These are phyloP conservation scores for Macrolepiota albuminosa DNA, from an alignment of 768 basidiomycete species.

Conservation along the genomic window DNA sequence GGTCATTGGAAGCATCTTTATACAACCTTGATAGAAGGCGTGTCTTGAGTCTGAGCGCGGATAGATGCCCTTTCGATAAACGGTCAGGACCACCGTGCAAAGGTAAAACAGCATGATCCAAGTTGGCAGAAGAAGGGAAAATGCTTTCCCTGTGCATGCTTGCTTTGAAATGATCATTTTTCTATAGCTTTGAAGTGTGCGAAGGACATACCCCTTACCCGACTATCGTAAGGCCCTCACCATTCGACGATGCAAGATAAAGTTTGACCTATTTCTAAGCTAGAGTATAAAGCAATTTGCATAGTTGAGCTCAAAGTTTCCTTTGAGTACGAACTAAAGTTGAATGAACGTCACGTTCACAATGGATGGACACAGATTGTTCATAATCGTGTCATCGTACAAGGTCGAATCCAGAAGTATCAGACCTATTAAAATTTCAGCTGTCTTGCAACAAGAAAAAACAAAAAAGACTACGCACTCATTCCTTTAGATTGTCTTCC, in stretches of 20 bases:
- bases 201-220: conserved; percentile 55
- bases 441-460: not conserved
- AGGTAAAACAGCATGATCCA: conserved; percentile 76
- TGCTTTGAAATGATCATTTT: conserved; percentile 20
- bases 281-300: conserved; percentile 45
- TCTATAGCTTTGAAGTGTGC: not conserved
- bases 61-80: not conserved
- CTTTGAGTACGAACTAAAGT: conserved; percentile 46
- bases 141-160: conserved; percentile 80
- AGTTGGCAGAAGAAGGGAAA: conserved; percentile 89
- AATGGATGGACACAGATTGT: conserved; percentile 34
- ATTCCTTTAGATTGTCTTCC: conserved; percentile 47
- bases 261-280: conserved; percentile 33
- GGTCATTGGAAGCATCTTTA: conserved; percentile 13
- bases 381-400: conserved; percentile 48
- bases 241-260: conserved; percentile 52
- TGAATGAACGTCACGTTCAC: not conserved
- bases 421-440: conserved; percentile 44
- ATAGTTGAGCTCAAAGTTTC: conserved; percentile 79
- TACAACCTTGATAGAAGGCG: conserved; percentile 81
- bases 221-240: conserved; percentile 86
- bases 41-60: conserved; percentile 44
- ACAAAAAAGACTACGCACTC: conserved; percentile 30
- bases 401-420: conserved; percentile 67
- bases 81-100: conserved; percentile 52